Evolutionary conservation across 1,284 basidiomycete genomes (phyloP).

Genomic region (Tremellales sp.): DNA sequence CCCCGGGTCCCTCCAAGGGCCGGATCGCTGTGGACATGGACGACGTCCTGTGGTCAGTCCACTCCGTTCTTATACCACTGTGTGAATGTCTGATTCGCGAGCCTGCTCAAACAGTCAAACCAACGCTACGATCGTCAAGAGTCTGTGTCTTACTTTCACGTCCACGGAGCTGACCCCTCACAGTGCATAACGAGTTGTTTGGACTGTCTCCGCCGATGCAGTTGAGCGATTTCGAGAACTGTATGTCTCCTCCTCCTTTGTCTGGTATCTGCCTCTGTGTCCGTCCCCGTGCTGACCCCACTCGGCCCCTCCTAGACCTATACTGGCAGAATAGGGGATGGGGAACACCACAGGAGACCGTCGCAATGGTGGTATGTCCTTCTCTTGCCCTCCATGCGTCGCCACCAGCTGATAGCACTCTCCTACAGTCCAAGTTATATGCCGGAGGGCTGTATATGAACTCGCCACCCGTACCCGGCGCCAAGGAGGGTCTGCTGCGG

Average conservation of each 20-base stretch:
- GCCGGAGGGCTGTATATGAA: slow-evolving; percentile 44
- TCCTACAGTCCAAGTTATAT: slow-evolving; percentile 19
- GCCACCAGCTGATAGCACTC: neutral
- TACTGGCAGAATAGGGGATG: slow-evolving; percentile 67
- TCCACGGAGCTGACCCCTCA: neutral
- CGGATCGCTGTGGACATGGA: slow-evolving; percentile 70
- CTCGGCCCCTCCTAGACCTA: slow-evolving; percentile 50
- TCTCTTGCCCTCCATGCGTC: neutral
- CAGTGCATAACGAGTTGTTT: slow-evolving; percentile 66
- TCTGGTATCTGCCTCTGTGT: neutral
- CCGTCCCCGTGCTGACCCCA: slow-evolving; percentile 15
- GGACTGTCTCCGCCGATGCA: slow-evolving; percentile 54
- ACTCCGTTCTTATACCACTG: neutral
- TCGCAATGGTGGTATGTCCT: slow-evolving; percentile 41
- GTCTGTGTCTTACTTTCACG: slow-evolving; percentile 50
- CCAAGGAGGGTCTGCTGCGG: slow-evolving; percentile 58
- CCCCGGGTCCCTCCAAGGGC: slow-evolving; percentile 20
- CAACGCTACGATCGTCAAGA: slow-evolving; percentile 61
- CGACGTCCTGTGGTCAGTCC: slow-evolving; percentile 61
- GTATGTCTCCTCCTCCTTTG: slow-evolving; percentile 47
- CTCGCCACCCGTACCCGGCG: slow-evolving; percentile 60
- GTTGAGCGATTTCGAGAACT: slow-evolving; percentile 61
- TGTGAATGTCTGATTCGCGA: neutral
- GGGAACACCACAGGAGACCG: slow-evolving; percentile 57
- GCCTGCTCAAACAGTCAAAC: slow-evolving; percentile 51